These are phyloP conservation scores for Mortierella sp. DNA, from an alignment of 371 early-diverging fungal species.

Conservation along the genomic window DNA sequence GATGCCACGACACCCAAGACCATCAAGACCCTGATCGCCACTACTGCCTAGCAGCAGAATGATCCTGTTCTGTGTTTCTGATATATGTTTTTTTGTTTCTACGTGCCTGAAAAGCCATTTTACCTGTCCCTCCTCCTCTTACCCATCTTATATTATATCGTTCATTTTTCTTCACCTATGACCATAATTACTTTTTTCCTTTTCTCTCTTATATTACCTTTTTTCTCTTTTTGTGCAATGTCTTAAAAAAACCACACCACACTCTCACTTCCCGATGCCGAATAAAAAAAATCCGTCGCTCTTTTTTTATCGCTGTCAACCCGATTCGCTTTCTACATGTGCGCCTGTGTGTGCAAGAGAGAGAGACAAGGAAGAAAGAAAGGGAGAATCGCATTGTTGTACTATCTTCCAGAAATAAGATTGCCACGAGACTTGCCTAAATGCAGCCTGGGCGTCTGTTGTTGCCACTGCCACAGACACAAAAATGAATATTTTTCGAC, in stretches of 20 bases:
- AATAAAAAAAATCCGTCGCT: slow-evolving; percentile 2
- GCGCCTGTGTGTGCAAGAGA: background rate
- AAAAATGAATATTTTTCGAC: slow-evolving; percentile 6
- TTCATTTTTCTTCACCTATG: background rate
- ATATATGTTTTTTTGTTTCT: background rate
- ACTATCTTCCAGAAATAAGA: background rate
- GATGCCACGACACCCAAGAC: slow-evolving; percentile 85
- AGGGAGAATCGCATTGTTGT: too few relatives aligned
- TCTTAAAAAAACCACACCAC: background rate
- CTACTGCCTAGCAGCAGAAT: slow-evolving; percentile 19
- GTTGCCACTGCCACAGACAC: slow-evolving; percentile 2
- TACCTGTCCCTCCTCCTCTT: background rate
- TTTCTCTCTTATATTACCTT: background rate
- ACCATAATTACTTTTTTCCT: slow-evolving; percentile 7
- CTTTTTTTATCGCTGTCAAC: background rate
- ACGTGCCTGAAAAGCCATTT: background rate
- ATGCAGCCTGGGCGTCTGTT: background rate
- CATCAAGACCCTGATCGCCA: slow-evolving; percentile 68
- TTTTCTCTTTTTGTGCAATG: background rate
- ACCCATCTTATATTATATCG: background rate
- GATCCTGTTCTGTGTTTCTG: background rate
- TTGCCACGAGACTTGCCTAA: background rate
- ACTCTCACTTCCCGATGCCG: background rate
- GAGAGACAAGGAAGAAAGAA: background rate
- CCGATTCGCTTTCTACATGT: background rate